phyloP scores from a whole-genome alignment of 495 filamentous ascomycete genomes.

The Podospora didyma region DNA sequence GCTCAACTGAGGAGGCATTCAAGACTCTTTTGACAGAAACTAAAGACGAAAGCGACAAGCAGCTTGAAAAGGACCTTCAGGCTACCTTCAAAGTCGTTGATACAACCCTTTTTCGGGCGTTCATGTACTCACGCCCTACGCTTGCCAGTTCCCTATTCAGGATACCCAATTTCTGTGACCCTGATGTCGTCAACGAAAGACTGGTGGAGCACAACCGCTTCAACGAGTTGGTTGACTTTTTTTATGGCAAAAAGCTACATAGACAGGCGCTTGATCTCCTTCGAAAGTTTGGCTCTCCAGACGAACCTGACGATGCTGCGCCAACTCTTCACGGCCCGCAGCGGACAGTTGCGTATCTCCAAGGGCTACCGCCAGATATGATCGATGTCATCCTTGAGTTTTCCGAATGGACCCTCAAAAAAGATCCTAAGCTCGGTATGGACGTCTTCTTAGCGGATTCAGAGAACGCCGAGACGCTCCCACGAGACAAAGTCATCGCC shows the following conservation, averaged over 20 bases:
- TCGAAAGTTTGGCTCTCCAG: conserved; percentile 72
- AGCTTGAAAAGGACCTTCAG: conserved; percentile 65
- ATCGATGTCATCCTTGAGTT: conserved; percentile 92
- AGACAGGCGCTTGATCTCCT: conserved; percentile 81
- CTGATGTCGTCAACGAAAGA: conserved; percentile 88
- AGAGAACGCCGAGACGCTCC: conserved; percentile 88
- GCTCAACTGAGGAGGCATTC: conserved; percentile 49
- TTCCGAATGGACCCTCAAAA: conserved; percentile 76
- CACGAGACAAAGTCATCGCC: conserved; percentile 66
- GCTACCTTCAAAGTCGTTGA: conserved; percentile 80
- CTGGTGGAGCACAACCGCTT: conserved; percentile 85
- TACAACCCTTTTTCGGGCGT: conserved; percentile 87
- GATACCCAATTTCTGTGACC: conserved; percentile 95
- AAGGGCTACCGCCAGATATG: conserved; percentile 78
- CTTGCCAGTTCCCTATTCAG: conserved; percentile 89
- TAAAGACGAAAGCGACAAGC: conserved; percentile 49
- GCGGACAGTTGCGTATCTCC: conserved; percentile 83
- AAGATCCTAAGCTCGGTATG: conserved; percentile 78
- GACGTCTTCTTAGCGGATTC: conserved; percentile 92
- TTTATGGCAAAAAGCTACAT: conserved; percentile 92
- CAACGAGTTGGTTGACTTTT: conserved; percentile 92
- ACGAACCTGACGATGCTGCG: conserved; percentile 58
- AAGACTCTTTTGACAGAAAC: conserved; percentile 43
- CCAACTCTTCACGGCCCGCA: conserved; percentile 76
- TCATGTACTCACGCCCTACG: conserved; percentile 84